phyloP scores from a whole-genome alignment of 208 protist species.

The Angomonas ambiguus region DNA sequence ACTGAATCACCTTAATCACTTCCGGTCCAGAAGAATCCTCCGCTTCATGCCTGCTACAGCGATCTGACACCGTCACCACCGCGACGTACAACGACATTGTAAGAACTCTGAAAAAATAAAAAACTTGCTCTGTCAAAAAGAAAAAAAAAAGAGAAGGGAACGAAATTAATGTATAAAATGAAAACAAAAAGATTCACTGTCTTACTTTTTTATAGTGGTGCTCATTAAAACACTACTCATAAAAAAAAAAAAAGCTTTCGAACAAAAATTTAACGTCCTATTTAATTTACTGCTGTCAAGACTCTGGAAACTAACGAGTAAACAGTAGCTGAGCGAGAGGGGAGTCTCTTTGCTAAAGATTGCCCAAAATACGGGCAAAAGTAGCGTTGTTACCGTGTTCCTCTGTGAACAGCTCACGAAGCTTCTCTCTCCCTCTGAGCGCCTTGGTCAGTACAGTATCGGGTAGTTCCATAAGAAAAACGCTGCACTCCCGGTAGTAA shows the following conservation, averaged over 20 bases:
- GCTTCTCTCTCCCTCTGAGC: slow-evolving; percentile 32
- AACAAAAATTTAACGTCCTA: no score
- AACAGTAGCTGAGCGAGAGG: no score
- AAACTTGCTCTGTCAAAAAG: neutral
- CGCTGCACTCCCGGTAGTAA: slow-evolving; percentile 72
- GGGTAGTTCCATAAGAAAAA: slow-evolving; percentile 64
- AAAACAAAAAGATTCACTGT: neutral
- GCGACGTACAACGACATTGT: neutral
- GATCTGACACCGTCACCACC: neutral
- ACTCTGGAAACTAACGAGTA: no score
- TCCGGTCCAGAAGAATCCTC: neutral
- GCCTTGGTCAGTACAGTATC: slow-evolving; percentile 67
- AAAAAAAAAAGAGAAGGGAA: neutral
- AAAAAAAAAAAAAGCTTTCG: neutral
- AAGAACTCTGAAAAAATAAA: neutral
- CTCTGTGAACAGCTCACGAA: slow-evolving; percentile 54
- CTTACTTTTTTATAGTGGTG: neutral
- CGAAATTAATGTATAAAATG: neutral
- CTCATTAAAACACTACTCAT: neutral
- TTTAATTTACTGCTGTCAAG: no score
- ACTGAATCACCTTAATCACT: neutral
- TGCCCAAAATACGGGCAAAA: slow-evolving; percentile 64
- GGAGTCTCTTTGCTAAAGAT: slow-evolving; percentile 21
- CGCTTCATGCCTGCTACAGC: neutral
- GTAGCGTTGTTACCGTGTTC: slow-evolving; percentile 78